These are phyloP conservation scores for Nannochloropsis gaditana DNA, from an alignment of 108 stramenopile species.

Conservation along the genomic window DNA sequence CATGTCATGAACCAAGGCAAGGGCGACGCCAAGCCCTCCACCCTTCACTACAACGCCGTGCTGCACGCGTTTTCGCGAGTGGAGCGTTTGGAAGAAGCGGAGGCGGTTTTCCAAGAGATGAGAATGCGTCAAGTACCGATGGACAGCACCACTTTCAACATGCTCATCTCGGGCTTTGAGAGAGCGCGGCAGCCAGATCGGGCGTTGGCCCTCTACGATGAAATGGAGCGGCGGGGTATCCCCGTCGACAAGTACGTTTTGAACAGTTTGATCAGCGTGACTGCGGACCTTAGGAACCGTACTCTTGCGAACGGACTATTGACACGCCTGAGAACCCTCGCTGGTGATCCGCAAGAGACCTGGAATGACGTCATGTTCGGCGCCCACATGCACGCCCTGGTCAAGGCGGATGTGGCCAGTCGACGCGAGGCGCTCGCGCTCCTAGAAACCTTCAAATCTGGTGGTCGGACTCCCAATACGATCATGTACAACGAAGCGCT, in stretches of 20 bases:
- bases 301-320: not conserved
- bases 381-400: not conserved
- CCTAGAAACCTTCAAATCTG: not conserved
- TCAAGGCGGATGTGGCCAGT: not conserved
- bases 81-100: not conserved
- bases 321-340: not conserved
- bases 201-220: not conserved
- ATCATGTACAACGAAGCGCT: conserved; percentile 10
- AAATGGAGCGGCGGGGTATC: not conserved
- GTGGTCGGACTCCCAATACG: not conserved
- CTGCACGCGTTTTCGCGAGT: not conserved
- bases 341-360: not conserved
- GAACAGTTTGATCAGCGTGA: conserved; percentile 15
- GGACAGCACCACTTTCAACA: conserved; percentile 17
- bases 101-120: not conserved
- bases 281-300: not conserved
- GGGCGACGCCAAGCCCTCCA: conserved; percentile 8
- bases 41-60: not conserved
- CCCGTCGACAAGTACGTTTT: not conserved
- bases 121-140: not conserved
- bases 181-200: conserved; percentile 11
- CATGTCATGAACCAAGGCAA: not conserved
- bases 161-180: conserved; percentile 4
- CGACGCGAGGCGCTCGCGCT: not conserved
- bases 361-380: conserved; percentile 11